Conservation (phyloP, 768 basidiomycete genomes). For the Pulveroboletus sp. region DNA sequence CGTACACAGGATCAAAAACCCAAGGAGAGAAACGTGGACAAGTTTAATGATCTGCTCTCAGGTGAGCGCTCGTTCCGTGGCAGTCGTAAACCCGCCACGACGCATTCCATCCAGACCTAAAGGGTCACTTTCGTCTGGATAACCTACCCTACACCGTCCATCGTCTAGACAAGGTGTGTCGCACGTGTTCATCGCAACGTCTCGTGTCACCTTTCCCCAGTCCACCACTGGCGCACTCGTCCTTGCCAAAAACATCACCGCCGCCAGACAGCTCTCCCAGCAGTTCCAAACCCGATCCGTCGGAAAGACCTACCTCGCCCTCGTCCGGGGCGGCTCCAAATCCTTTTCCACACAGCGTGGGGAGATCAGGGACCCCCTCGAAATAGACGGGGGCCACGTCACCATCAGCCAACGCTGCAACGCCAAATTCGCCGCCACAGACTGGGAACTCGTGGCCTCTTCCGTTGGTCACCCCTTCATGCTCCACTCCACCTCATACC, state of each 20-base stretch:
- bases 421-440: slow-evolving; percentile 35
- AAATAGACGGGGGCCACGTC: slow-evolving; percentile 44
- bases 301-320: slow-evolving; percentile 60
- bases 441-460: slow-evolving; percentile 58
- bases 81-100: slow-evolving; percentile 3
- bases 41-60: slow-evolving; percentile 37
- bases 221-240: slow-evolving; percentile 61
- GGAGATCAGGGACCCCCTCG: slow-evolving; percentile 46
- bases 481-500: slow-evolving; percentile 19
- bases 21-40: slow-evolving; percentile 26
- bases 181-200: not conserved
- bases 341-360: slow-evolving; percentile 39
- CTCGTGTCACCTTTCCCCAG: slow-evolving; percentile 31
- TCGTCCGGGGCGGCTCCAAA: slow-evolving; percentile 52
- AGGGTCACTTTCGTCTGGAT: slow-evolving; percentile 31
- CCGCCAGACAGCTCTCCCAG: slow-evolving; percentile 49
- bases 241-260: slow-evolving; percentile 44
- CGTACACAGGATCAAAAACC: slow-evolving; percentile 16
- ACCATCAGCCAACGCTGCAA: slow-evolving; percentile 28
- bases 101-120: slow-evolving; percentile 20
- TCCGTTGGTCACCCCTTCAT: slow-evolving; percentile 43
- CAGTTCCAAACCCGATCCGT: slow-evolving; percentile 51
- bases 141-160: slow-evolving; percentile 52
- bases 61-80: slow-evolving; percentile 25
- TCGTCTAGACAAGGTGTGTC: slow-evolving; percentile 61